A percentile compares a stretch with the other conserved stretches of the same genome.
Evolutionary conservation across 768 basidiomycete species (phyloP).

Genomic region (Leccinellum rugosiceps): DNA sequence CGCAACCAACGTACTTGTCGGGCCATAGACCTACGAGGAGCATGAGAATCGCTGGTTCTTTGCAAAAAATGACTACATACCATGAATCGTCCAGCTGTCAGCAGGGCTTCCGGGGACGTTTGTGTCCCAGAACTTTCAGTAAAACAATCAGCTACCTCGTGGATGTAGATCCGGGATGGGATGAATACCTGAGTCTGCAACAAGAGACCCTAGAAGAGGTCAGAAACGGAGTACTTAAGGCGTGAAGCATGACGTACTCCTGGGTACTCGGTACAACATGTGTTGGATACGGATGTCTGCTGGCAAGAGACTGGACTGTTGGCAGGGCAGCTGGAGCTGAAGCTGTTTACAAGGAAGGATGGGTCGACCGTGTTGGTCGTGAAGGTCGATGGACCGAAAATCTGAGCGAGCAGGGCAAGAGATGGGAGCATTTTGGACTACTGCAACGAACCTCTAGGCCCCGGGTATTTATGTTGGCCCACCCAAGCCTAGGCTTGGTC

Average conservation of each 20-base stretch:
- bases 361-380: conserved; percentile 18
- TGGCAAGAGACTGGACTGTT: conserved; percentile 53
- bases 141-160: conserved; percentile 2
- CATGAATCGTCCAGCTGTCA: conserved; percentile 75
- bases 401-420: conserved; percentile 20
- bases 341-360: conserved; percentile 28
- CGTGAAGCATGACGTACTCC: conserved; percentile 43
- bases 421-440: conserved; percentile 15
- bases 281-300: conserved; percentile 42
- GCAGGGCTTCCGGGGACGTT: conserved; percentile 57
- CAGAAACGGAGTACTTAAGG: background rate
- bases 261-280: conserved; percentile 66
- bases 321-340: conserved; percentile 52
- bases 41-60: background rate
- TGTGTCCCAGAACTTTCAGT: conserved; percentile 69
- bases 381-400: conserved; percentile 21
- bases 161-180: background rate
- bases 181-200: conserved; percentile 48
- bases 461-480: conserved; percentile 6
- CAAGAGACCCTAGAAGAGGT: conserved; percentile 48
- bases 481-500: background rate
- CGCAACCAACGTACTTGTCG: conserved; percentile 43
- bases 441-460: background rate
- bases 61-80: conserved; percentile 32
- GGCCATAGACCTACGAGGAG: conserved; percentile 59